phyloP scores from a whole-genome alignment of 2,329 filamentous ascomycete species.

The Setomelanomma holmii region DNA sequence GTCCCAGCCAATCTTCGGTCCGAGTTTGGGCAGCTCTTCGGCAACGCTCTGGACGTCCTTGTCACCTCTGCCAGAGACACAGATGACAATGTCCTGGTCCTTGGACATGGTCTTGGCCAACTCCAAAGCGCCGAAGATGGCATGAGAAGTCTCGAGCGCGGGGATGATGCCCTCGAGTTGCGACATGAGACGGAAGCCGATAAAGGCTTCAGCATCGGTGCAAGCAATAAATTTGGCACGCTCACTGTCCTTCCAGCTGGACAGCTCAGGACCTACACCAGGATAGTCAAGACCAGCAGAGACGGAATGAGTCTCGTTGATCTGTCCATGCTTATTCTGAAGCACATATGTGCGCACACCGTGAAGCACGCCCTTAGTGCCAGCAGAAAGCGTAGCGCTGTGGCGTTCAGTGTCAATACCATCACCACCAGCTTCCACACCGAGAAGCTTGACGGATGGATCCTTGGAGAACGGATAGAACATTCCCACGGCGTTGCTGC shows the following conservation, averaged over 20 bases:
- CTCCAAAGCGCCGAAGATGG: slow-evolving; percentile 86
- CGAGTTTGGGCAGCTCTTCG: slow-evolving; percentile 86
- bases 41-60: slow-evolving; percentile 99
- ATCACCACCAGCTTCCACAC: slow-evolving; percentile 94
- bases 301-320: slow-evolving; percentile 92
- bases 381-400: slow-evolving; percentile 84
- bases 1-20: slow-evolving; percentile 83
- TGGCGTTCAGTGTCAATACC: slow-evolving; percentile 86
- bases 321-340: slow-evolving; percentile 91
- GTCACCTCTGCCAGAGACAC: slow-evolving; percentile 89
- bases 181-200: slow-evolving; percentile 82
- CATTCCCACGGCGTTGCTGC: slow-evolving; percentile 95
- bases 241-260: slow-evolving; percentile 88
- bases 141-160: slow-evolving; percentile 91
- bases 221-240: slow-evolving; percentile 89
- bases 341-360: slow-evolving; percentile 95
- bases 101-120: slow-evolving; percentile 91
- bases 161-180: slow-evolving; percentile 97
- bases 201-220: slow-evolving; percentile 88
- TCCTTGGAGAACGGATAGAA: slow-evolving; percentile 96
- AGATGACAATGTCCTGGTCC: slow-evolving; percentile 90
- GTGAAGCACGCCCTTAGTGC: slow-evolving; percentile 90
- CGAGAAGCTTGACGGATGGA: slow-evolving; percentile 82
- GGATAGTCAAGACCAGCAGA: slow-evolving; percentile 97
- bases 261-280: slow-evolving; percentile 91